These are phyloP conservation scores for Byssochlamys sp. DNA, from an alignment of 2,329 filamentous ascomycete genomes.

Conservation along the genomic window DNA sequence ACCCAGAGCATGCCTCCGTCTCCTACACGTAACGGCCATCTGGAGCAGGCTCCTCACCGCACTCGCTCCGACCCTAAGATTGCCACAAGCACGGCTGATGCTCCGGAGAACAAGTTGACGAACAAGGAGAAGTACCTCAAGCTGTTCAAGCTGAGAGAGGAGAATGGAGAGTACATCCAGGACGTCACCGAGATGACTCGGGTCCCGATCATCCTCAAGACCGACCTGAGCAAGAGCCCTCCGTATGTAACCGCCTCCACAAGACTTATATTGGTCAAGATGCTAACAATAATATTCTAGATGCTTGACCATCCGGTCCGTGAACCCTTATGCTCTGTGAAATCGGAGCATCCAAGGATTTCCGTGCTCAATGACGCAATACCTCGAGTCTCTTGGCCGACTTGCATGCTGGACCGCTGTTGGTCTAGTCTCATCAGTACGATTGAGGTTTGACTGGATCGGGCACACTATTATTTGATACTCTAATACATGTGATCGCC, in stretches of 20 bases:
- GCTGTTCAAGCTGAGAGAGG: conserved; percentile 79
- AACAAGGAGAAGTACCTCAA: conserved; percentile 96
- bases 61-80: conserved; percentile 93
- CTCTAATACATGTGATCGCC: conserved; percentile 2
- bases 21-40: conserved; percentile 64
- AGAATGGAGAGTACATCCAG: conserved; percentile 92
- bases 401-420: neutral
- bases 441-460: neutral
- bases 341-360: conserved; percentile 13
- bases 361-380: neutral
- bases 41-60: conserved; percentile 63
- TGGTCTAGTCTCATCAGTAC: neutral
- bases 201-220: conserved; percentile 96
- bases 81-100: conserved; percentile 55
- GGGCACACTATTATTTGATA: neutral
- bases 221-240: conserved; percentile 94
- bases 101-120: conserved; percentile 67
- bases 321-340: conserved; percentile 43
- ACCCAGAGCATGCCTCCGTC: conserved; percentile 94
- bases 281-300: conserved; percentile 21
- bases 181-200: conserved; percentile 96
- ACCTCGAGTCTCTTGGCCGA: neutral
- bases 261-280: neutral
- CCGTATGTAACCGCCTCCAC: conserved; percentile 61
- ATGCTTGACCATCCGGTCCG: conserved; percentile 42